Percentiles rank a stretch among this genome's conserved stretches.
Evolutionary conservation across 371 early-diverging fungal species (phyloP).

Genomic region (Umbelopsis sp.): DNA sequence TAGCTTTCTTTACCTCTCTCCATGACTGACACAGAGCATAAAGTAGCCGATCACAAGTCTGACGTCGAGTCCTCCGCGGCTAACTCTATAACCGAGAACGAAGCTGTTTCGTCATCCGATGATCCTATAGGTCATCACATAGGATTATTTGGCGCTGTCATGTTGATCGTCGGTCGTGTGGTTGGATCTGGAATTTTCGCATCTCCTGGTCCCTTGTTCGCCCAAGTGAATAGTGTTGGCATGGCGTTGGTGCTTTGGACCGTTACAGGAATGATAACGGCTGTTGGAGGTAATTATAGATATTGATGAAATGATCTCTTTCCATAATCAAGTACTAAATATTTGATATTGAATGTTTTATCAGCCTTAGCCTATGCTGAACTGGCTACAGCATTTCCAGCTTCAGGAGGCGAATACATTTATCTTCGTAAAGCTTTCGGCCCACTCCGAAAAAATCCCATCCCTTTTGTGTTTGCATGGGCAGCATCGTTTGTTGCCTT

Average conservation of each 20-base stretch:
- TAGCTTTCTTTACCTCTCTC: neutral
- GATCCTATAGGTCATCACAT: slow-evolving; percentile 26
- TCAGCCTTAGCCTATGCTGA: slow-evolving; percentile 55
- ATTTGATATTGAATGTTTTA: no score
- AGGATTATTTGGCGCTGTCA: slow-evolving; percentile 46
- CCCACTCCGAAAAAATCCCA: slow-evolving; percentile 23
- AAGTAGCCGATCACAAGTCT: neutral
- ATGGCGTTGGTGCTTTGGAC: slow-evolving; percentile 56
- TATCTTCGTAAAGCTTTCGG: slow-evolving; percentile 58
- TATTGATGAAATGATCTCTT: no score
- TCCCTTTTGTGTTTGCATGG: slow-evolving; percentile 17
- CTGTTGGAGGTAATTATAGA: slow-evolving; percentile 32
- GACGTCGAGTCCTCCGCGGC: neutral
- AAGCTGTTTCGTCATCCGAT: neutral
- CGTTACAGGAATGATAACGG: slow-evolving; percentile 51
- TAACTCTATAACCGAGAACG: slow-evolving; percentile 10
- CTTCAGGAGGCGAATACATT: slow-evolving; percentile 63
- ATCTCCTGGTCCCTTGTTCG: slow-evolving; percentile 50
- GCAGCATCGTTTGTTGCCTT: slow-evolving; percentile 16
- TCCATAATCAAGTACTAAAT: no score
- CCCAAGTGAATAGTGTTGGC: slow-evolving; percentile 42
- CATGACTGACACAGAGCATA: neutral
- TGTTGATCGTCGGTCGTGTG: slow-evolving; percentile 54
- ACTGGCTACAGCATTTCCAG: slow-evolving; percentile 62
- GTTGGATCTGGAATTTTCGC: slow-evolving; percentile 63